Evolutionary conservation across 2,329 filamentous ascomycete genomes (phyloP), one percentile per base, ranked within the genome.

Genomic region (Neofusicoccum kwambonambiense): DNA sequence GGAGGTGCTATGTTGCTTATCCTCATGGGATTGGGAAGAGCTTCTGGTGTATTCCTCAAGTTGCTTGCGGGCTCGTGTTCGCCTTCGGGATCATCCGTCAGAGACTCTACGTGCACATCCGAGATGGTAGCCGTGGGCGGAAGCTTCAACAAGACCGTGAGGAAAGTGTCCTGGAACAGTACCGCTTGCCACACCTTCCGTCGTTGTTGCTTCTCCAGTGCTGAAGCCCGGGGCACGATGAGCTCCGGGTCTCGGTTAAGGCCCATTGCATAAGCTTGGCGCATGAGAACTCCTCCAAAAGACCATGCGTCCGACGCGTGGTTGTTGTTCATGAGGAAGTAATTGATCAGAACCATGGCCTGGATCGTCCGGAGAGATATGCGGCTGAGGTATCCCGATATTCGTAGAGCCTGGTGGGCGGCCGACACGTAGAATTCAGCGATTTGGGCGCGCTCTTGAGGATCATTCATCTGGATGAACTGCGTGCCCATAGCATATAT

Each of bases 291-390:
- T 5, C 91, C 91, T 0, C 89, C 89, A 80, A 93, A 94, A 0
- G 90, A 89, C 88, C 90, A 94, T 1, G 90, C 91, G 73, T 94
- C 91, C 0, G 89, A 91, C 3, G 90, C 90, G 70, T 93, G 90
- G 70, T 93, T 93, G 75, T 94, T 90, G 71, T 94, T 94, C 80
- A 93, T 93, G 41, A 94, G 81, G 70, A 94, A 94, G 73, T 93
- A 93, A 0, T 88, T 88, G 66, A 93, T 87, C n/a, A 94, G 78
- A 0, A 93, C 88, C 90, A 93, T 93, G 50, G 91, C 87, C 75
- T 92, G 90, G 37, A 93, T 87, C 1, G 90, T 90, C 27, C 87
- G 82, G 57, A 92, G 82, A 0, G 89, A 91, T 1, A 90, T 89
- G 50, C 87, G 87, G 74, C 90, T 93, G 3, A 93, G 82, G 70